Evolutionary conservation across 169 alveolate genomes (phyloP), one percentile per base, ranked within the genome.

Genomic region (Plasmodium berghei): DNA sequence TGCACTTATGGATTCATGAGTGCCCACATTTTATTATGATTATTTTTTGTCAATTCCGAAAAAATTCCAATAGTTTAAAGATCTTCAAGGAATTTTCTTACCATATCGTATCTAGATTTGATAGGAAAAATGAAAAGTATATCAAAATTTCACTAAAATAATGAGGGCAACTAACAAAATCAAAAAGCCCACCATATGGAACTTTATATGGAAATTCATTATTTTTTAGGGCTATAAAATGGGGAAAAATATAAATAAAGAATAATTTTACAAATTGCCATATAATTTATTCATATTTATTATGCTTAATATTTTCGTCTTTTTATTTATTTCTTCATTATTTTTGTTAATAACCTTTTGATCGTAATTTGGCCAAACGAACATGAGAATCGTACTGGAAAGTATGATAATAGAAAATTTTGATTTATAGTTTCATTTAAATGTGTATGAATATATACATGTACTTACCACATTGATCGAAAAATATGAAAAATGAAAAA

Each of bases 81-180:
- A 34, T 34, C 42, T 34, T 34, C 42, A 4, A 34, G 18, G 40
- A 49, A 71, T 12, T 14, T 71, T n/a, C 10, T 12, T 9, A 92
- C 95, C 73, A 73, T 42, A 83, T 58, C 5, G 59, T 24, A 69
- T 73, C 61, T 16, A 72, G 72, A 55, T 87, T 72, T 22, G 72
- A 56, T 4, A 94, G 64, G 40, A 77, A 72, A 48, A 95, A 92
- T 42, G 94, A 87, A 24, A 93, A 62, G 72, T 95, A 95, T n/a
- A 93, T 87, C 18, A 94, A 55, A 24, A 92, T 88, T 88, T 95
- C 97, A 9, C 95, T 92, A 40, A 94, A 88, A 91, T 95, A 95
- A 87, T 95, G 97, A 2, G 97, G 97, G 64, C 97, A 95, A 77
- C 94, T 66, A 48, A 94, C 83, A 72, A 72, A 91, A 72, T 92